A percentile compares a stretch with the other conserved stretches of the same genome.
Evolutionary conservation across 148 eudicot species (phyloP).

Genomic region (Fagopyrum tataricum): DNA sequence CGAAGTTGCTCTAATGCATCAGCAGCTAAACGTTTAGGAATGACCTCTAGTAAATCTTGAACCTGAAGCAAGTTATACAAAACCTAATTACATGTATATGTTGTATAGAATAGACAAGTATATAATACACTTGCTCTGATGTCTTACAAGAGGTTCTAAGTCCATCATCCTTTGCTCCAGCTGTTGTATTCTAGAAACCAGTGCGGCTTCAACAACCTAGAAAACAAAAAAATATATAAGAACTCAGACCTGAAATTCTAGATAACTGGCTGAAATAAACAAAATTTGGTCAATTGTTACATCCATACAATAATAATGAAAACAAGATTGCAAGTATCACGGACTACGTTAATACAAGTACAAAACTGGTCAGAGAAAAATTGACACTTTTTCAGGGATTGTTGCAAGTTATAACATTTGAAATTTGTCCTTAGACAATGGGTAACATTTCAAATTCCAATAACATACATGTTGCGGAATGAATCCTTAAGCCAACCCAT

Average conservation of each 20-base stretch:
- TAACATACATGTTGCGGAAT: background rate
- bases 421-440: background rate
- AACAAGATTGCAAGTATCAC: background rate
- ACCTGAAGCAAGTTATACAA: constrained; percentile 36
- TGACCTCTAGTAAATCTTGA: constrained; percentile 72
- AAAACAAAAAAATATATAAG: background rate
- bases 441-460: background rate
- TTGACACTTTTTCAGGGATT: background rate
- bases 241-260: background rate
- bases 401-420: background rate
- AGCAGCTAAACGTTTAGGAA: constrained; percentile 72
- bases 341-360: background rate
- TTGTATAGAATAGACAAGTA: background rate
- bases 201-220: constrained; percentile 96
- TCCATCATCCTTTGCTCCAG: constrained; percentile 76
- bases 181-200: constrained; percentile 77
- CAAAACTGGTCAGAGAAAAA: background rate
- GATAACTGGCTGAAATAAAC: background rate
- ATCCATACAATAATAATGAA: background rate
- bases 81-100: background rate
- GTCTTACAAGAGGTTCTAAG: constrained; percentile 84
- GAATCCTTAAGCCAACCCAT: no score
- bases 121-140: constrained; percentile 34
- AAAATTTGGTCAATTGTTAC: background rate
- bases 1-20: constrained; percentile 83